Base-by-base conservation (phyloP, 192 early-diverging fungal genomes). In the Rhizophagus clarus region DNA sequence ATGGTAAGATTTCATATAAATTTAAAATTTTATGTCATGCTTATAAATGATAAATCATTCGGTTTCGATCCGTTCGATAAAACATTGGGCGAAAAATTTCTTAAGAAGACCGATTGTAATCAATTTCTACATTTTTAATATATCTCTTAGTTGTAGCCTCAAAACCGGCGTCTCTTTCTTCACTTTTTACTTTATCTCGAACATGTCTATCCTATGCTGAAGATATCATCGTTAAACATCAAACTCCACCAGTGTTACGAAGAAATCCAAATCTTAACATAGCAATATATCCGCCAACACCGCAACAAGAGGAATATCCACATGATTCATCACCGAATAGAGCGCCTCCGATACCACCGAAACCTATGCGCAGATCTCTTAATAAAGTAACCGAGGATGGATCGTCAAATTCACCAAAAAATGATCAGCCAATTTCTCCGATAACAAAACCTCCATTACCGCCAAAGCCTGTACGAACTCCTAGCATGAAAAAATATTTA, bases 381-480 rank as follows among this genome's bases (percentile, higher is more conserved):
- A 78, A 29, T 72, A 82, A 10, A 81, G 82, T 45, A 24, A 14
- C 24, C 32, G 70, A 72, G 2, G 70, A 37, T 45, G 72, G 45
- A 31, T 47, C 28, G 26, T n/a, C 11, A 74, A 74, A 15, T 17
- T 74, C 49, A 17, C 81, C 82, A 51, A 74, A 80, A 29, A 86
- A 70, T 32, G 77, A 81, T 20, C 83, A 71, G 62, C 80, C 83
- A 42, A 60, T 81, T 17, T 76, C 79, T 22, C 84, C 83, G 24
- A 83, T 85, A 2, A 84, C 78, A 28, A 88, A 91, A 82, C 89
- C 89, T 22, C 83, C 82, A 6, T 26, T 90, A 74, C 89, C 89
- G 40, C 89, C 89, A 32, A 90, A 90, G 71, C 90, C 90, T 32
- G 82, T 82, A n/a, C 81, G 83, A 28, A 73, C 47, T 45, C 32